These are phyloP conservation scores for Termitomyces sp. DNA, from an alignment of 768 basidiomycete species.

Conservation along the genomic window DNA sequence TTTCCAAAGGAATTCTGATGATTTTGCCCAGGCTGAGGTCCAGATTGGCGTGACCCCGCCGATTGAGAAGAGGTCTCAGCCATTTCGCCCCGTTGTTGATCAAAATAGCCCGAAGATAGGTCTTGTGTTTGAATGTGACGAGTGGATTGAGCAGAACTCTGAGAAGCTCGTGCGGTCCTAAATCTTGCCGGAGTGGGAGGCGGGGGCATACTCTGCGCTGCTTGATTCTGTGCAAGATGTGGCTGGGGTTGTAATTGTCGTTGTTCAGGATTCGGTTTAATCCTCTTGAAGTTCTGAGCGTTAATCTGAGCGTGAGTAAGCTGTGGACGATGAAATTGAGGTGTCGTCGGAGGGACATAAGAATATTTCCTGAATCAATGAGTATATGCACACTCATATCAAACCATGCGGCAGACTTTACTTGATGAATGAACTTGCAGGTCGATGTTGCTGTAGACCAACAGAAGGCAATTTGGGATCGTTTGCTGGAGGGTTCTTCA, in stretches of 20 bases:
- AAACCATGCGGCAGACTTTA: slow-evolving; percentile 16
- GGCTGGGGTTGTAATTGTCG: slow-evolving; percentile 14
- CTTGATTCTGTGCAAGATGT: slow-evolving; percentile 8
- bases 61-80: slow-evolving; percentile 49
- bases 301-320: slow-evolving; percentile 38
- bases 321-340: slow-evolving; percentile 32
- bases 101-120: slow-evolving; percentile 12
- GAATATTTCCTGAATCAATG: slow-evolving; percentile 51
- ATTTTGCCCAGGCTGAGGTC: slow-evolving; percentile 9
- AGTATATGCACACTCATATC: slow-evolving; percentile 16
- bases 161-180: slow-evolving; percentile 13
- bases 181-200: slow-evolving; percentile 21
- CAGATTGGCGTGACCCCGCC: slow-evolving; percentile 20
- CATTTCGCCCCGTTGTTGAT: slow-evolving; percentile 31
- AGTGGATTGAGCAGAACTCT: slow-evolving; percentile 1
- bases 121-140: slow-evolving; percentile 8
- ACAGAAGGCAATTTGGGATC: slow-evolving; percentile 15
- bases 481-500: slow-evolving; percentile 17
- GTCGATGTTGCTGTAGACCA: slow-evolving; percentile 26
- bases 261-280: slow-evolving; percentile 19
- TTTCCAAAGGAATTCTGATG: slow-evolving; percentile 1
- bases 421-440: slow-evolving; percentile 26
- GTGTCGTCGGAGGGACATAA: slow-evolving; percentile 46
- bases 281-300: slow-evolving; percentile 32
- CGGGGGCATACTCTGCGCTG: slow-evolving; percentile 13